These are phyloP conservation scores for Flammula alnicola DNA, from an alignment of 1,284 basidiomycete species.

Conservation along the genomic window DNA sequence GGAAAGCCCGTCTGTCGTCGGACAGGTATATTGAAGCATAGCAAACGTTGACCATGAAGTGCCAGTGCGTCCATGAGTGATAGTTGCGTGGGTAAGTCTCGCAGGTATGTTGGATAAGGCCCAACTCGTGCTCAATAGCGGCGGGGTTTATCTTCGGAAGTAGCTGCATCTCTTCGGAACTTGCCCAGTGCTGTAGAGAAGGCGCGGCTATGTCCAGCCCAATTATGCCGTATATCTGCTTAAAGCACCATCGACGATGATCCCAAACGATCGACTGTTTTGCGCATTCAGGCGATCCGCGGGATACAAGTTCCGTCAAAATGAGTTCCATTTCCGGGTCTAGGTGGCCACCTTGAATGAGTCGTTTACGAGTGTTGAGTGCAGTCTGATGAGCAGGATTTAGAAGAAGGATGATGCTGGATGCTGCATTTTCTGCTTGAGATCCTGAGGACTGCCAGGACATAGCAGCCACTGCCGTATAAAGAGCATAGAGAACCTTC, in stretches of 20 bases:
- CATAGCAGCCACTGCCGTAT: slow-evolving; percentile 45
- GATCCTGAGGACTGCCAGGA: slow-evolving; percentile 35
- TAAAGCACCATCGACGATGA: slow-evolving; percentile 67
- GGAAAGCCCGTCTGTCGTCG: slow-evolving; percentile 27
- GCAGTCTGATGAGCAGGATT: slow-evolving; percentile 73
- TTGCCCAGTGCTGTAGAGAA: slow-evolving; percentile 25
- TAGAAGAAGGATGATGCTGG: slow-evolving; percentile 57
- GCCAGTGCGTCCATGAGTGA: slow-evolving; percentile 67
- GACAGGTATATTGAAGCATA: slow-evolving; percentile 21
- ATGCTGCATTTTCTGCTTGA: slow-evolving; percentile 33
- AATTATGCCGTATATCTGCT: slow-evolving; percentile 29
- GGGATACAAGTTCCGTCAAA: slow-evolving; percentile 51
- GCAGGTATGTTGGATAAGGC: slow-evolving; percentile 49
- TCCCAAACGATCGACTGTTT: slow-evolving; percentile 72
- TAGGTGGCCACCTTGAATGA: slow-evolving; percentile 43
- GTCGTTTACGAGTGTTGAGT: slow-evolving; percentile 59
- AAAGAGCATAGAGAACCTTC: slow-evolving; percentile 55
- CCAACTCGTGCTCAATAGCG: slow-evolving; percentile 48
- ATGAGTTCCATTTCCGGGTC: slow-evolving; percentile 49
- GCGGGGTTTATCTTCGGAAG: slow-evolving; percentile 38
- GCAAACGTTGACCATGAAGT: slow-evolving; percentile 45
- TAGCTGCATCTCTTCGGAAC: slow-evolving; percentile 26
- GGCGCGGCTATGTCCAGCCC: slow-evolving; percentile 8
- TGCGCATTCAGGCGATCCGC: slow-evolving; percentile 52
- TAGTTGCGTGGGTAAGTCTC: slow-evolving; percentile 70